Conservation (phyloP, 1,284 basidiomycete genomes). For the Moesziomyces sp. region DNA sequence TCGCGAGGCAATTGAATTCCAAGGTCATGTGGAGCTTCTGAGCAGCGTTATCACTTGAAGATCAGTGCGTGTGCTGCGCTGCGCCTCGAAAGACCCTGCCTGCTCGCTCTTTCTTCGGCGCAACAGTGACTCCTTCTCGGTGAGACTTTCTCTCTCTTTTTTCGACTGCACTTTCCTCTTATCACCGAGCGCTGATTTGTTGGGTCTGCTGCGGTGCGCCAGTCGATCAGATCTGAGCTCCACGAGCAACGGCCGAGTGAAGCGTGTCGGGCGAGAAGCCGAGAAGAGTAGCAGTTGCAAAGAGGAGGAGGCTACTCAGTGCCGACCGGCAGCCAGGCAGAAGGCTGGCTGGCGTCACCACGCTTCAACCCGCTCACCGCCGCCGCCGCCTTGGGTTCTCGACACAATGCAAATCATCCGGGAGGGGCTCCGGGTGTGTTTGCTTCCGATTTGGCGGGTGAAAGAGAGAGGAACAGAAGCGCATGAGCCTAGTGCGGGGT, state of each 20-base stretch:
- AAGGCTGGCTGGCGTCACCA: constrained; percentile 10
- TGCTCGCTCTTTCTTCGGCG: constrained; percentile 21
- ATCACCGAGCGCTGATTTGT: constrained; percentile 22
- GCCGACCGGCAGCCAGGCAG: not conserved
- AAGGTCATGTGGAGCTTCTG: not conserved
- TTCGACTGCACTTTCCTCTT: not conserved
- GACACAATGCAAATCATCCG: constrained; percentile 6
- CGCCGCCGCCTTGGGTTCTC: constrained; percentile 8
- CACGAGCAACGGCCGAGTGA: constrained; percentile 26
- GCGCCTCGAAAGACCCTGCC: not conserved
- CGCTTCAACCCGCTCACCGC: constrained; percentile 2
- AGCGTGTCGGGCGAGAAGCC: constrained; percentile 12
- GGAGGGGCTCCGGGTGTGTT: not conserved
- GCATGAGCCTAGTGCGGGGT: not conserved
- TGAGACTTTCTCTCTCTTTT: constrained; percentile 14
- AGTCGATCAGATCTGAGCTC: constrained; percentile 16
- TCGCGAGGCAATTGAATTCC: not conserved
- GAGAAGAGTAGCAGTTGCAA: not conserved
- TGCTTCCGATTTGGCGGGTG: constrained; percentile 11
- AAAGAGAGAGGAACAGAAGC: constrained; percentile 2
- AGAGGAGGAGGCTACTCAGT: not conserved
- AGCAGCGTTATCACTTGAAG: not conserved
- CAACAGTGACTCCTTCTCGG: constrained; percentile 5
- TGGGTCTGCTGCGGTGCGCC: constrained; percentile 15
- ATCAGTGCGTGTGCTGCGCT: not conserved